Base-by-base conservation (phyloP, 2,329 filamentous ascomycete species). In the Sclerotinia glacialis region DNA sequence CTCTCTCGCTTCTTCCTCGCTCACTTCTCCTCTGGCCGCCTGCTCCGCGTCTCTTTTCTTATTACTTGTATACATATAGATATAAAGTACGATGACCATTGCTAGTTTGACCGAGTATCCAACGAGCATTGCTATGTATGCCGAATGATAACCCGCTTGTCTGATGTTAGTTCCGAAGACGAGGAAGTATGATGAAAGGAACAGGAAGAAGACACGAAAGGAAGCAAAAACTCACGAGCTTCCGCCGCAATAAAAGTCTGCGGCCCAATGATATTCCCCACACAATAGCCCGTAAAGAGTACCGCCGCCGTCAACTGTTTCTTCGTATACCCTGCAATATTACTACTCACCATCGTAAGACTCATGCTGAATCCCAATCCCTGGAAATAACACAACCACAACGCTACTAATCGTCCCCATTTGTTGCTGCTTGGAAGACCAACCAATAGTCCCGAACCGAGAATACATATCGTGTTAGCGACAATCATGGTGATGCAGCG, bases 381-480 rank as follows among this genome's bases (percentile, higher is more conserved):
- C 69, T 84, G 81, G 72, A 84, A 84, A 70, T 80, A 84, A 68
- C 81, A 84, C 18, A 87, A 77, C 83, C 84, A 86, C 5, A 86
- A 78, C 0, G 81, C 83, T 5, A 86, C 84, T 1, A 86, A 76
- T 3, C 83, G 78, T 16, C 83, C 84, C 84, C 84, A 86, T 77
- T 84, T 84, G 70, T 84, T 83, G 49, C 71, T 71, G 26, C 76
- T 72, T 0, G 83, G 82, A 6, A 86, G 74, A 0, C 79, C 83
- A 5, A 86, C 83, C 1, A 87, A 79, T 21, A 86, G 71, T 0
- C 77, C 80, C 0, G 83, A 77, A 14, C 83, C 84, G 12, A 83
- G 66, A 70, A 86, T 85, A 70, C 84, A 86, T 34, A 85, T 81
- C 0, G 73, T 72, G 73, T 86, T 86, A 3, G 84, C 84, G 7